Percentiles rank a stretch among this genome's conserved stretches.
Evolutionary conservation across 495 filamentous ascomycete species (phyloP).

Genomic region (Penicillium salamii): DNA sequence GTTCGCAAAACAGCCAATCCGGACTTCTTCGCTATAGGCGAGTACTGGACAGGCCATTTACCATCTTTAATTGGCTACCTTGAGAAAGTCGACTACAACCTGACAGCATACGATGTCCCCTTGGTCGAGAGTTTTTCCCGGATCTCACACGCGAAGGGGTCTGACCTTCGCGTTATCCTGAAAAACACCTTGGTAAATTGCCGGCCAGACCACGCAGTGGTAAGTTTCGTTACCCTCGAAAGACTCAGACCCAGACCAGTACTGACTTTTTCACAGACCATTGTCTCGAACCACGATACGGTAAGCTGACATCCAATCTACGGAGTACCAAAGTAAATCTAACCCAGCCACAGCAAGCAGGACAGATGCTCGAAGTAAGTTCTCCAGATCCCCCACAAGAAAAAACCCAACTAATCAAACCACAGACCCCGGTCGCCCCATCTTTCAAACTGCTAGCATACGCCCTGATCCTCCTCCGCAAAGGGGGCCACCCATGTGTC

Average conservation of each 20-base stretch:
- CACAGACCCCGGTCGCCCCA: conserved; percentile 45
- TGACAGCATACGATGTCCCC: conserved; percentile 66
- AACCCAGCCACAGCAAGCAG: conserved; percentile 49
- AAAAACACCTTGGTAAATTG: conserved; percentile 56
- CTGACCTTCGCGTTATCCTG: conserved; percentile 62
- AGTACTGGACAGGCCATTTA: conserved; percentile 67
- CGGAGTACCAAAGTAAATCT: too few relatives aligned
- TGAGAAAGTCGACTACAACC: conserved; percentile 53
- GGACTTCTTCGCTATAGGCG: conserved; percentile 67
- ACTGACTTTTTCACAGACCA: conserved; percentile 26
- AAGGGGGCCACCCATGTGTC: conserved; percentile 63
- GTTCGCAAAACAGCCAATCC: conserved; percentile 47
- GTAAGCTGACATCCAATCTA: conserved; percentile 30
- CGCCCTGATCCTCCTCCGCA: conserved; percentile 63
- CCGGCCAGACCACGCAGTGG: conserved; percentile 62
- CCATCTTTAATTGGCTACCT: conserved; percentile 55
- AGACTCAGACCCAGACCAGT: conserved; percentile 1
- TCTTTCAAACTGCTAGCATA: conserved; percentile 62
- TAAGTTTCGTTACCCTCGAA: conserved; percentile 32
- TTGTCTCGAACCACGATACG: conserved; percentile 46
- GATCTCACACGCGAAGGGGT: conserved; percentile 46
- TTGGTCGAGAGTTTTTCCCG: conserved; percentile 62
- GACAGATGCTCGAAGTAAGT: conserved; percentile 54
- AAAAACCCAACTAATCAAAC: conserved; percentile 6
- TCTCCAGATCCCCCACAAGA: not conserved